Base-by-base conservation (phyloP, 805 yeast genomes). In the Jamesozyma piceae region DNA sequence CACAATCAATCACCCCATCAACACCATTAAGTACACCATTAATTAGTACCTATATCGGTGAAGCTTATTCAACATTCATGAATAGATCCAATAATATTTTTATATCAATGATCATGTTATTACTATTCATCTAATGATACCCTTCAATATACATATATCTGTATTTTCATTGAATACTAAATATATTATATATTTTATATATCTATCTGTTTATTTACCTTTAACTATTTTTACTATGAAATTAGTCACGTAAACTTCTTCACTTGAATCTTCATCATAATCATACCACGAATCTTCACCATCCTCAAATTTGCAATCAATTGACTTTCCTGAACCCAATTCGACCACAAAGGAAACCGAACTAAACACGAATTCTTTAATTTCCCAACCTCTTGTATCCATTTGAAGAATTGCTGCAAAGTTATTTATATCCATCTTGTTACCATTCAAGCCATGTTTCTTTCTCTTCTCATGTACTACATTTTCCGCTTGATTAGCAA, bases 201-300 rank as follows among this genome's bases (percentile, higher is more conserved):
- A 18, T 14, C 10, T 18, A 15, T 33, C 4, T 18, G 19, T 3
- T 44, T 49, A 54, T 46, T 58, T 59, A 18, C 60, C 63, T 35
- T 58, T 60, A 8, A 68, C 64, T 35, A 90, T 68, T 9, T 72
- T 74, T 82, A 92, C 89, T 35, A 63, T 57, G n/a, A 78, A 68
- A 2, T 85, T 89, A 1, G 83, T 78, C 14, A 92, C 73, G 19
- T 89, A 77, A 17, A 88, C 96, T 62, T 90, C 97, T 35, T 68
- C 75, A 11, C 77, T 75, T 6, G 82, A 80, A 50, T 78, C 75
- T 43, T 92, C 97, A 60, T 92, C 97, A 57, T 89, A 92, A 54
- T 92, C 98, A 58, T 80, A 92, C 89, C 95, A 89, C 58, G 92
- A 97, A 41, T 76, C 78, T 21, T 85, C 95, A 30, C 70, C 74